These are phyloP conservation scores for Fusarium tricinctum DNA, from an alignment of 2,329 filamentous ascomycete species.

Conservation along the genomic window DNA sequence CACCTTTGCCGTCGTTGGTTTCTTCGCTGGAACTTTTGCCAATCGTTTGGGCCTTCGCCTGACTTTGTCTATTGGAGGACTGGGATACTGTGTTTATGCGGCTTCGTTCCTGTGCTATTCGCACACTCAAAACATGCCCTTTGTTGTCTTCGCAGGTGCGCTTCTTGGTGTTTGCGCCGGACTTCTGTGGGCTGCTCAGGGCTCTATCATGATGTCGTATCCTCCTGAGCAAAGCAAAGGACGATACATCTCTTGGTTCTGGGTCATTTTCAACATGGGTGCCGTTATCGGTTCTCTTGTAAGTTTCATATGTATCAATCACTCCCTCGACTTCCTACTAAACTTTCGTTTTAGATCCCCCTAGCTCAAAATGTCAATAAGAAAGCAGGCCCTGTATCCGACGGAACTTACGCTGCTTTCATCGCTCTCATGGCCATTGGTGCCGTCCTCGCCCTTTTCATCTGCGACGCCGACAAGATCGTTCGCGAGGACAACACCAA, in stretches of 20 bases:
- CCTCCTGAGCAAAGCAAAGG: slow-evolving; percentile 86
- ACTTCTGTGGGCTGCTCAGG: slow-evolving; percentile 85
- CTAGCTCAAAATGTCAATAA: slow-evolving; percentile 78
- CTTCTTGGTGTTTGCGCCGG: slow-evolving; percentile 84
- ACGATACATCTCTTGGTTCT: slow-evolving; percentile 90
- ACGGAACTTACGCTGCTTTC: slow-evolving; percentile 65
- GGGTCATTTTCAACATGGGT: slow-evolving; percentile 95
- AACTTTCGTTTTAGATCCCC: slow-evolving; percentile 65
- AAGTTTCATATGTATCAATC: slow-evolving; percentile 43
- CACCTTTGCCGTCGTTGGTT: slow-evolving; percentile 76
- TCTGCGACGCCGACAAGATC: slow-evolving; percentile 61
- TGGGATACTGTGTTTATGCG: slow-evolving; percentile 83
- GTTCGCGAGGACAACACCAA: slow-evolving; percentile 58
- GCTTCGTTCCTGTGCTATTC: slow-evolving; percentile 78
- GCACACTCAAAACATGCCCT: slow-evolving; percentile 76
- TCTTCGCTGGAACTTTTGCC: slow-evolving; percentile 82
- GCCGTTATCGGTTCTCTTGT: slow-evolving; percentile 84
- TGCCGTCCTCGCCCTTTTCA: slow-evolving; percentile 62
- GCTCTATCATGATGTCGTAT: slow-evolving; percentile 91
- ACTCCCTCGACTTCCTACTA: neutral
- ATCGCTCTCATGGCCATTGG: slow-evolving; percentile 64
- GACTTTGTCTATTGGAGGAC: slow-evolving; percentile 78
- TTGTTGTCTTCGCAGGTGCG: slow-evolving; percentile 82
- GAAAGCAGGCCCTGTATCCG: slow-evolving; percentile 61
- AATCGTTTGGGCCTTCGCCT: slow-evolving; percentile 80